Conservation (phyloP, 2,329 filamentous ascomycete genomes). For the Bipolaris cookei region DNA sequence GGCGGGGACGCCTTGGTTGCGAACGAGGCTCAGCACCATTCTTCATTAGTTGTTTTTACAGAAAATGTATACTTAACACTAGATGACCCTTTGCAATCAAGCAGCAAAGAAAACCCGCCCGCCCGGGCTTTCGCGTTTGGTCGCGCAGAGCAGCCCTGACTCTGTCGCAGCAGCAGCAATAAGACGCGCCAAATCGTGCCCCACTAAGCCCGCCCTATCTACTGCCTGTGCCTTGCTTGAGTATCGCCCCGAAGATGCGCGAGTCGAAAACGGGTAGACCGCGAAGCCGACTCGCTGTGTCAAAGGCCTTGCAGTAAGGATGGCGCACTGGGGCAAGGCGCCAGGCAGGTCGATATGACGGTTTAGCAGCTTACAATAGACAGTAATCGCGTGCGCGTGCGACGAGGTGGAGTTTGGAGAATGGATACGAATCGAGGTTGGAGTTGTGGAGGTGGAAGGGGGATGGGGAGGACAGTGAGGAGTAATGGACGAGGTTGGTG, state of each 20-base stretch:
- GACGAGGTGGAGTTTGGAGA: not conserved
- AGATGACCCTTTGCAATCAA: constrained; percentile 5
- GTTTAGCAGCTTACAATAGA: constrained; percentile 7
- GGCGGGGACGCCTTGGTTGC: constrained; percentile 11
- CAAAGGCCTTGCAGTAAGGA: constrained; percentile 10
- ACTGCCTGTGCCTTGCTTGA: constrained; percentile 10
- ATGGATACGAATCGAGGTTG: not conserved
- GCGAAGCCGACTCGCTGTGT: constrained; percentile 4
- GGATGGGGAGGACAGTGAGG: not conserved
- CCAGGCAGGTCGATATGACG: constrained; percentile 1
- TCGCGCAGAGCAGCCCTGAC: constrained; percentile 15
- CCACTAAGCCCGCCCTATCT: constrained; percentile 7
- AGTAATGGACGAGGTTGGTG: constrained; percentile 1
- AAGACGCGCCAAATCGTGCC: constrained; percentile 2
- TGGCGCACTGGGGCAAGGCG: constrained; percentile 12
- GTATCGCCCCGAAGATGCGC: constrained; percentile 14
- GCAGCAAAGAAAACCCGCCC: constrained; percentile 12
- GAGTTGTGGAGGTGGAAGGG: not conserved
- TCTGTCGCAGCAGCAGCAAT: not conserved
- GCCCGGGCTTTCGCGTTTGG: constrained; percentile 11
- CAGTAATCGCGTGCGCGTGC: not conserved
- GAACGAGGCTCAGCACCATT: constrained; percentile 9
- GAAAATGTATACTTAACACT: constrained; percentile 5
- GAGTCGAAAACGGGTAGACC: constrained; percentile 2
- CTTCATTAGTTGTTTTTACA: constrained; percentile 9